Conservation (phyloP, 1,139 yeast species). For the Geotrichum histeridarum region DNA sequence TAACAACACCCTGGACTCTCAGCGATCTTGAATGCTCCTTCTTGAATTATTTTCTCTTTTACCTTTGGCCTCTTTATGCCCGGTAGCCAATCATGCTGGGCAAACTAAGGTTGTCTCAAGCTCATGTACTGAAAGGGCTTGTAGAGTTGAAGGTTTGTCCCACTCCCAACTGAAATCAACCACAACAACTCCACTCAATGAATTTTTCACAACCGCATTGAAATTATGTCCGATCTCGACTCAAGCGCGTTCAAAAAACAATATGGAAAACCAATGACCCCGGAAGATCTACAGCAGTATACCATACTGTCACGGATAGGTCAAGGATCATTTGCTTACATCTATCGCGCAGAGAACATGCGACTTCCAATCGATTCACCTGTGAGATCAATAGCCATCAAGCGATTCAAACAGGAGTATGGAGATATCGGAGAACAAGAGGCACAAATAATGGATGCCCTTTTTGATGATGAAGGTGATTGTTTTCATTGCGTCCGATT, state of each 20-base stretch:
- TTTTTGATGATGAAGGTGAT: slow-evolving; percentile 8
- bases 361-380: slow-evolving; percentile 16
- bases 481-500: slow-evolving; percentile 15
- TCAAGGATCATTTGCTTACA: slow-evolving; percentile 21
- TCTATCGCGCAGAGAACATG: slow-evolving; percentile 24
- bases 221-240: neutral
- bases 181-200: too few species aligned
- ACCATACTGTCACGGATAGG: slow-evolving; percentile 19
- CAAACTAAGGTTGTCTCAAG: too few species aligned
- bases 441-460: slow-evolving; percentile 17
- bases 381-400: slow-evolving; percentile 24
- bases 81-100: too few species aligned
- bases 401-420: slow-evolving; percentile 21
- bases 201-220: too few species aligned
- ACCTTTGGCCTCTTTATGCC: too few species aligned
- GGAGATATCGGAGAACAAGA: slow-evolving; percentile 23
- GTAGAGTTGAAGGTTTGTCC: too few species aligned
- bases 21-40: too few species aligned
- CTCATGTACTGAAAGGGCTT: too few species aligned
- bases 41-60: too few species aligned
- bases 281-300: slow-evolving; percentile 3
- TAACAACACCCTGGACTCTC: too few species aligned
- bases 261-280: slow-evolving; percentile 2
- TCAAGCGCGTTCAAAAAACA: neutral
- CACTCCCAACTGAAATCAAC: too few species aligned